phyloP scores from a whole-genome alignment of 2,329 filamentous ascomycete species.

The Alternaria sp. region DNA sequence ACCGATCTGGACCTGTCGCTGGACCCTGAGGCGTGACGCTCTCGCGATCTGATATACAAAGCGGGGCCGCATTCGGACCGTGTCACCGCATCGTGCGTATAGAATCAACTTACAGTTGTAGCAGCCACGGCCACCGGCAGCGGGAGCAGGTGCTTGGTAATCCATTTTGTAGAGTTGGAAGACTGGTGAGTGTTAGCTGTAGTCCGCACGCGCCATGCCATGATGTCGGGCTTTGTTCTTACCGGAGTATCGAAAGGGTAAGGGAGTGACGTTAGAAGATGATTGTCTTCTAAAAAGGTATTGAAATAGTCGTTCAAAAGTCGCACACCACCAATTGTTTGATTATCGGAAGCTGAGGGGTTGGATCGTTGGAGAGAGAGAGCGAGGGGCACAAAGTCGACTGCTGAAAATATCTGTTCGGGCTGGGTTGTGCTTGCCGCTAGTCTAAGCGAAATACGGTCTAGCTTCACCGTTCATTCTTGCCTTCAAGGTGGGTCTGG shows the following conservation, averaged over 20 bases:
- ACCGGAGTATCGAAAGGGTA: slow-evolving; percentile 30
- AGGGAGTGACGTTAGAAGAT: slow-evolving; percentile 28
- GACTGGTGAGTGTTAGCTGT: slow-evolving; percentile 30
- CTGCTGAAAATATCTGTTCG: slow-evolving; percentile 17
- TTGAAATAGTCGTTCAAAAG: slow-evolving; percentile 12
- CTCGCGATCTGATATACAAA: background rate
- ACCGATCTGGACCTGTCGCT: background rate
- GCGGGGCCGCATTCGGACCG: slow-evolving; percentile 7
- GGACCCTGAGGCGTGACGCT: background rate
- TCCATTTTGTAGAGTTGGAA: slow-evolving; percentile 40
- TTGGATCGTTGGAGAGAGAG: slow-evolving; percentile 14
- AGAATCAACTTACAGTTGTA: slow-evolving; percentile 49
- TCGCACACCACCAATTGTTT: slow-evolving; percentile 24
- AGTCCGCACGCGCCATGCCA: slow-evolving; percentile 11
- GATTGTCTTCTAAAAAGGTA: slow-evolving; percentile 12
- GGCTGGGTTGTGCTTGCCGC: slow-evolving; percentile 17
- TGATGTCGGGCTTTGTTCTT: slow-evolving; percentile 13
- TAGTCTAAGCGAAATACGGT: slow-evolving; percentile 18
- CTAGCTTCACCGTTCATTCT: slow-evolving; percentile 12
- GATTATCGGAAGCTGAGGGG: slow-evolving; percentile 12
- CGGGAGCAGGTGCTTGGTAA: slow-evolving; percentile 44
- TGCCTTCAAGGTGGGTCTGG: slow-evolving; percentile 10
- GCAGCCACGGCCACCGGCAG: slow-evolving; percentile 48
- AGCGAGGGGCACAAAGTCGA: slow-evolving; percentile 18
- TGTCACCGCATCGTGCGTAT: background rate